phyloP scores from a whole-genome alignment of 116 monocot genomes.

The Papilionanthe hybrid region DNA sequence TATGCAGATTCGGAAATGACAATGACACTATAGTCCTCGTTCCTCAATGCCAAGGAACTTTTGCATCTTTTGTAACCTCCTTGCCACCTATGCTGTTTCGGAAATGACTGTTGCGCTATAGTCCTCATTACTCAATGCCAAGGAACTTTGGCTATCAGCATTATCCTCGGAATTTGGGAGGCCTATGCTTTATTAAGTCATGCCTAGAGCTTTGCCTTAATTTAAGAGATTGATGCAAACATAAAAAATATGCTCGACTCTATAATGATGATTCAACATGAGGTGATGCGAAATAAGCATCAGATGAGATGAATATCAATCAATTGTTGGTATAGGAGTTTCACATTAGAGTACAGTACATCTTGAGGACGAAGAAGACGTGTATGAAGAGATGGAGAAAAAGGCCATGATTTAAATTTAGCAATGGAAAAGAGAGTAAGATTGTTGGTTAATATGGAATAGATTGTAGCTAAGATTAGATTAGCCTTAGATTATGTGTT shows the following conservation, averaged over 20 bases:
- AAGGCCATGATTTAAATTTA: background rate
- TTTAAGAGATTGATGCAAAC: background rate
- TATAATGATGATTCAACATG: background rate
- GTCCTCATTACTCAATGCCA: too few relatives aligned
- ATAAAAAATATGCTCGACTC: background rate
- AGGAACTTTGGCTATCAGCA: background rate
- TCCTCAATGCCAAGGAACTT: background rate
- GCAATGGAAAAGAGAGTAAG: background rate
- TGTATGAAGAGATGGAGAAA: background rate
- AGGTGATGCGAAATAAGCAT: background rate
- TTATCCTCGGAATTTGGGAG: background rate
- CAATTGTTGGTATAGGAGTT: too few relatives aligned
- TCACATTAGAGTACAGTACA: background rate
- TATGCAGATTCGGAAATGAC: background rate
- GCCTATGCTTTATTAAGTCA: background rate
- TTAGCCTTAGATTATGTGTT: background rate
- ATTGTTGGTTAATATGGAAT: background rate
- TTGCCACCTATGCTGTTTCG: background rate
- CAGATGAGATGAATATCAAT: background rate
- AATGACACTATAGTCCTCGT: background rate
- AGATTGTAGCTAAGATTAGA: background rate
- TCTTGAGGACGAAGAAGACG: background rate
- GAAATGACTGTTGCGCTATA: background rate
- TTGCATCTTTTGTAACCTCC: background rate
- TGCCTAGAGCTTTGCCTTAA: background rate